A percentile compares a stretch with the other conserved stretches of the same genome.
These are phyloP conservation scores for Coniochaeta sp. DNA, from an alignment of 2,329 filamentous ascomycete genomes.

Conservation along the genomic window DNA sequence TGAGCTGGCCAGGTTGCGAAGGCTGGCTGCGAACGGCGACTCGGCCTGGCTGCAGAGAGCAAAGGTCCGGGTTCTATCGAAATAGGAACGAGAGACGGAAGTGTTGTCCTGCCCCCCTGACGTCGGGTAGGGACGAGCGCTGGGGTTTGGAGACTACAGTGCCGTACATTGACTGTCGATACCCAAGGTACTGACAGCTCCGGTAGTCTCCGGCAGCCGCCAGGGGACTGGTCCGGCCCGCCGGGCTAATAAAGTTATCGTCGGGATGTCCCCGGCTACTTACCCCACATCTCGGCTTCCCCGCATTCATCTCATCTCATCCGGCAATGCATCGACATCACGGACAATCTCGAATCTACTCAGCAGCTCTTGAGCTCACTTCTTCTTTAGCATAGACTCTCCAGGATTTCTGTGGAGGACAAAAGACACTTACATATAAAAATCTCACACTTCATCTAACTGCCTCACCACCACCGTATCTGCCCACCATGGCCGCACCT, in stretches of 20 bases:
- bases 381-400: not conserved
- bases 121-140: no score
- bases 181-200: no score
- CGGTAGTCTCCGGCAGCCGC: no score
- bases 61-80: constrained; percentile 5
- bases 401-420: not conserved
- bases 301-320: not conserved
- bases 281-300: not conserved
- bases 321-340: not conserved
- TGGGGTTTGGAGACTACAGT: no score
- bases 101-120: not conserved
- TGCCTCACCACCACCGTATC: not conserved
- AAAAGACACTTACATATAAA: not conserved
- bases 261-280: not conserved
- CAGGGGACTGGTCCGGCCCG: not conserved
- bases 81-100: not conserved
- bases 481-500: constrained; percentile 6
- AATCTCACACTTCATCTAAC: not conserved
- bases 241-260: not conserved
- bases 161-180: no score
- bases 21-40: constrained; percentile 39
- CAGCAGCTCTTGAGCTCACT: not conserved
- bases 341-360: not conserved
- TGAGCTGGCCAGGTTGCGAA: constrained; percentile 45
- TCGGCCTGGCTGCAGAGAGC: constrained; percentile 37